A percentile compares a stretch with the other conserved stretches of the same genome.
Evolutionary conservation across 495 filamentous ascomycete genomes (phyloP).

Genomic region (Hypoxylon subgilvum): DNA sequence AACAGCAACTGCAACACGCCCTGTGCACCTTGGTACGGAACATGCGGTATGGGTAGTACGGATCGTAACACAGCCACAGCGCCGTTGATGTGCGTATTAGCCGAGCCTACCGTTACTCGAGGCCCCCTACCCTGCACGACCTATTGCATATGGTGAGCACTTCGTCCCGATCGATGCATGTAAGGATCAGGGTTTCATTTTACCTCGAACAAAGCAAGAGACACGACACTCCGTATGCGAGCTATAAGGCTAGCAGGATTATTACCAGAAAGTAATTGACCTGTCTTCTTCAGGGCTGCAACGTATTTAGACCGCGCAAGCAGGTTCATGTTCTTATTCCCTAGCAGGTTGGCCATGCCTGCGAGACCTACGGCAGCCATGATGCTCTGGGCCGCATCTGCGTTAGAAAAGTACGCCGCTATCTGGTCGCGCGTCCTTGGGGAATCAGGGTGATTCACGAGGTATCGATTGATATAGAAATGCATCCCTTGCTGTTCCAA

Average conservation of each 20-base stretch:
- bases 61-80: conserved; percentile 50
- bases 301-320: conserved; percentile 52
- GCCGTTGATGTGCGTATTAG: conserved; percentile 54
- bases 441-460: conserved; percentile 55
- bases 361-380: conserved; percentile 59
- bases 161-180: neutral
- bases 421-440: conserved; percentile 42
- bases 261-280: conserved; percentile 40
- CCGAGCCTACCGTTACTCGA: conserved; percentile 39
- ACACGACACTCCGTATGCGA: conserved; percentile 46
- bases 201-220: conserved; percentile 57
- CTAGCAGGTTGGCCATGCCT: conserved; percentile 52
- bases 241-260: conserved; percentile 36
- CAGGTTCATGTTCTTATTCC: conserved; percentile 49
- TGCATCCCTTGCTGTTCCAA: conserved; percentile 51
- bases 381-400: conserved; percentile 48
- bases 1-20: conserved; percentile 51
- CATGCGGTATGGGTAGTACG: conserved; percentile 37
- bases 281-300: conserved; percentile 46
- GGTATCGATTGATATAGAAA: conserved; percentile 56
- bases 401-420: conserved; percentile 32
- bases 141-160: conserved; percentile 33
- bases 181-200: conserved; percentile 1
- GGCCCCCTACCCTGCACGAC: conserved; percentile 44
- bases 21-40: conserved; percentile 41